Evolutionary conservation across 2,329 filamentous ascomycete genomes (phyloP).

Genomic region (Calycina marina): DNA sequence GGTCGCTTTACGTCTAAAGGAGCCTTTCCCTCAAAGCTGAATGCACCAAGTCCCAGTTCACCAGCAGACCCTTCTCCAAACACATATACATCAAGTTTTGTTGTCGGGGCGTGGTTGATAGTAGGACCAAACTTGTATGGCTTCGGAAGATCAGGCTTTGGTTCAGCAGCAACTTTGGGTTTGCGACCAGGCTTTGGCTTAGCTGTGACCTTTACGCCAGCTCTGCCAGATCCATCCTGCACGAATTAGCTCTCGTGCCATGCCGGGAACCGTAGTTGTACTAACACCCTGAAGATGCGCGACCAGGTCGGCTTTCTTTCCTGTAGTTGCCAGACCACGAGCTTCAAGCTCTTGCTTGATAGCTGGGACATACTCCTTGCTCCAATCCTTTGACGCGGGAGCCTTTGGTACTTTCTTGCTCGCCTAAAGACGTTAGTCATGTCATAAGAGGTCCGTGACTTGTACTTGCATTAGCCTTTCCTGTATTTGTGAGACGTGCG

Average conservation of each 20-base stretch:
- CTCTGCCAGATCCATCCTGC: too few relatives aligned
- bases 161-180: neutral
- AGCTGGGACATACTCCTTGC: neutral
- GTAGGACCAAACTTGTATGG: slow-evolving; percentile 24
- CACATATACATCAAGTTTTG: slow-evolving; percentile 59
- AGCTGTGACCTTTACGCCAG: too few relatives aligned
- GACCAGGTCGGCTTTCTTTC: neutral
- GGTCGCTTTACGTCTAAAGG: slow-evolving; percentile 62
- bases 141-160: slow-evolving; percentile 7
- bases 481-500: neutral
- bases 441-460: neutral
- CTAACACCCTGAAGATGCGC: neutral
- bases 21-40: slow-evolving; percentile 42
- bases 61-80: slow-evolving; percentile 71
- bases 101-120: slow-evolving; percentile 50
- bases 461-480: neutral
- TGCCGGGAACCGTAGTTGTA: too few relatives aligned
- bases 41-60: slow-evolving; percentile 66
- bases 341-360: neutral
- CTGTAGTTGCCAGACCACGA: neutral
- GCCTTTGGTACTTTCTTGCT: neutral
- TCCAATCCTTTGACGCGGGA: neutral
- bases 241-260: too few relatives aligned
- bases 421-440: neutral
- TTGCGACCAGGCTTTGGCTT: neutral